A percentile compares a stretch with the other conserved stretches of the same genome.
phyloP scores from a whole-genome alignment of 208 protist genomes.

The Wallacemonas collosoma region DNA sequence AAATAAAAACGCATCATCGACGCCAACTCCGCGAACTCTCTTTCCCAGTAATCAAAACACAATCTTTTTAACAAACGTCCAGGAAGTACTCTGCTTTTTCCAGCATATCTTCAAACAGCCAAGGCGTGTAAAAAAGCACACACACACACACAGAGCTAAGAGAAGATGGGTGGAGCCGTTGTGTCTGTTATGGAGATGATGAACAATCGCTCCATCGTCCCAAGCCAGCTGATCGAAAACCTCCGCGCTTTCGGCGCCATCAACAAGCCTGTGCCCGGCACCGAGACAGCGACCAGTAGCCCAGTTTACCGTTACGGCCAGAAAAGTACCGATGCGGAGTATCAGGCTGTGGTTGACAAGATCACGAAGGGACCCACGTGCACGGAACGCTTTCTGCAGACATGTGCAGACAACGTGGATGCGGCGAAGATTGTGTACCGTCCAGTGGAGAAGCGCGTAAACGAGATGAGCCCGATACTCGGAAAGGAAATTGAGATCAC shows the following conservation, averaged over 20 bases:
- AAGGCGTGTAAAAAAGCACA: not conserved
- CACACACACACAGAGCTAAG: not conserved
- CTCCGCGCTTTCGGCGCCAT: constrained; percentile 35
- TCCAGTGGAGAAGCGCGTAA: constrained; percentile 26
- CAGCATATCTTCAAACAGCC: not conserved
- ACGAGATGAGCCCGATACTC: constrained; percentile 19
- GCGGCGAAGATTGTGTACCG: constrained; percentile 42
- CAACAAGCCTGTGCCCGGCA: constrained; percentile 37
- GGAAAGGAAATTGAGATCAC: constrained; percentile 44
- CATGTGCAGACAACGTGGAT: constrained; percentile 26
- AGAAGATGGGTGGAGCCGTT: constrained; percentile 50
- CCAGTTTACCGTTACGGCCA: constrained; percentile 51
- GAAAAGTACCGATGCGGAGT: constrained; percentile 15
- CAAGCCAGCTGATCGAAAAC: constrained; percentile 21
- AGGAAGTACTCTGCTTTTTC: too few species aligned
- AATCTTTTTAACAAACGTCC: too few species aligned
- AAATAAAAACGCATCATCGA: too few species aligned
- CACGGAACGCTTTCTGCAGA: constrained; percentile 29
- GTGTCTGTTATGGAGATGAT: constrained; percentile 42
- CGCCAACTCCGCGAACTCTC: too few species aligned
- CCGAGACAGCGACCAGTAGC: constrained; percentile 44
- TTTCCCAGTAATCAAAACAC: too few species aligned
- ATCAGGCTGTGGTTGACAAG: constrained; percentile 12
- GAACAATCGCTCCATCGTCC: constrained; percentile 28
- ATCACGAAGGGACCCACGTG: constrained; percentile 31